Evolutionary conservation across 495 filamentous ascomycete genomes (phyloP), one percentile per base, ranked within the genome.

Genomic region (Xylaria longipes): DNA sequence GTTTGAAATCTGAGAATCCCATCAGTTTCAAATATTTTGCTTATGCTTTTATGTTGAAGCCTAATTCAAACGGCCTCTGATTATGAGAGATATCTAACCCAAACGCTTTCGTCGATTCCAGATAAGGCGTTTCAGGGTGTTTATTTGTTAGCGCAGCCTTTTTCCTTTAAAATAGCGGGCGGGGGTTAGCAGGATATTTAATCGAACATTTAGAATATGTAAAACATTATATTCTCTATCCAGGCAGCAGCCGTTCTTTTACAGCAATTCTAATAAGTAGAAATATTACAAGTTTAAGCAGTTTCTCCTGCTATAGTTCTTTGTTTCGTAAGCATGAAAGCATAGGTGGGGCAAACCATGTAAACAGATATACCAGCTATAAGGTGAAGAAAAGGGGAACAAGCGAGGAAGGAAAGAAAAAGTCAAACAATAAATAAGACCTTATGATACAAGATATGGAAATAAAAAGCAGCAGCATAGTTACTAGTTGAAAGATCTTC

Each of bases 81-180:
- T 58, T 35, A 35, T 25, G 54, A 35, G 27, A 35, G 29, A 27
- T 58, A 33, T 58, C 7, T 35, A 0, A 58, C 15, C 15, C n/a
- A 0, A 33, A 2, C 27, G 27, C 6, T 58, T 58, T n/a, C n/a
- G 29, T 35, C 9, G 31, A 5, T 29, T 35, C 8, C n/a, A 31
- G 22, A 25, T 31, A 8, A 54, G 68, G 80, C 8, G 82, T 81
- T 61, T 82, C 82, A 17, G 54, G 15, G n/a, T 58, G 54, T 12
- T 6, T 58, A 20, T 58, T 58, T 54, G 7, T 54, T 20, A 27
- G 50, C 22, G 25, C 3, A 27, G 25, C 8, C 25, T 20, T 7
- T 25, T 54, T 54, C 22, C 4, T 54, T 54, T 27, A 5, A 3
- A 15, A 54, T 3, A 25, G 22, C 22, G 50, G 11, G 22, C 11